Evolutionary conservation across 2,329 filamentous ascomycete species (phyloP).

Genomic region (Talaromyces albobiverticillius): DNA sequence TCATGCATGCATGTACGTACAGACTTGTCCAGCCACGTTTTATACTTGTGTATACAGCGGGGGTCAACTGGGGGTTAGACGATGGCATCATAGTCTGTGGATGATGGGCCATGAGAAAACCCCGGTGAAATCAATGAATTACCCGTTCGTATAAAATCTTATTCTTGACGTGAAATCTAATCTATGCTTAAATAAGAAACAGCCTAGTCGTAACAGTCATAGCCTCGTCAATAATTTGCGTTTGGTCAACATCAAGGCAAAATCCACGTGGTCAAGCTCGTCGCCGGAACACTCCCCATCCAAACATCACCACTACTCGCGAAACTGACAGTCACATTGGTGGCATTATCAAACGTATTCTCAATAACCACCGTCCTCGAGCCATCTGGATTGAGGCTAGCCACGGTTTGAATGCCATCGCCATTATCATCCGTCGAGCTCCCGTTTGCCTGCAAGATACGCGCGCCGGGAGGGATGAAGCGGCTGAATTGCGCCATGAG

Average conservation of each 20-base stretch:
- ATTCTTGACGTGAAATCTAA: too few relatives aligned
- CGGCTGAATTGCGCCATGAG: conserved; percentile 54
- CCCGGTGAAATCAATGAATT: too few relatives aligned
- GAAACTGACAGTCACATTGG: conserved; percentile 7
- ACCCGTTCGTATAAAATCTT: too few relatives aligned
- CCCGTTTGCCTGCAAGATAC: conserved; percentile 7
- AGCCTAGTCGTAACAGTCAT: not conserved
- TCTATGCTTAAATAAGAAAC: too few relatives aligned
- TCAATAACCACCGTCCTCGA: conserved; percentile 13
- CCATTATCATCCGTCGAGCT: conserved; percentile 6
- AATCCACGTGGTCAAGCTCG: conserved; percentile 14
- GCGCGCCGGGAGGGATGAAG: conserved; percentile 47
- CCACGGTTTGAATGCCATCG: conserved; percentile 9
- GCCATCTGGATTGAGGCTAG: conserved; percentile 12
- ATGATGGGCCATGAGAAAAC: too few relatives aligned
- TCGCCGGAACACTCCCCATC: conserved; percentile 12
- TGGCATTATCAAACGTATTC: conserved; percentile 9
- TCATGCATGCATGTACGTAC: too few relatives aligned
- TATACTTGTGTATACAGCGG: too few relatives aligned
- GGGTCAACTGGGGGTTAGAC: too few relatives aligned
- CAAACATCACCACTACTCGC: conserved; percentile 7
- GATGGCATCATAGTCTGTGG: too few relatives aligned
- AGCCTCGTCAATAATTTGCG: not conserved
- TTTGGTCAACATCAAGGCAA: conserved; percentile 6
- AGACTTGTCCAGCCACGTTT: too few relatives aligned